These are phyloP conservation scores for Dipteronia dyeriana DNA, from an alignment of 345 rosid species.

Conservation along the genomic window DNA sequence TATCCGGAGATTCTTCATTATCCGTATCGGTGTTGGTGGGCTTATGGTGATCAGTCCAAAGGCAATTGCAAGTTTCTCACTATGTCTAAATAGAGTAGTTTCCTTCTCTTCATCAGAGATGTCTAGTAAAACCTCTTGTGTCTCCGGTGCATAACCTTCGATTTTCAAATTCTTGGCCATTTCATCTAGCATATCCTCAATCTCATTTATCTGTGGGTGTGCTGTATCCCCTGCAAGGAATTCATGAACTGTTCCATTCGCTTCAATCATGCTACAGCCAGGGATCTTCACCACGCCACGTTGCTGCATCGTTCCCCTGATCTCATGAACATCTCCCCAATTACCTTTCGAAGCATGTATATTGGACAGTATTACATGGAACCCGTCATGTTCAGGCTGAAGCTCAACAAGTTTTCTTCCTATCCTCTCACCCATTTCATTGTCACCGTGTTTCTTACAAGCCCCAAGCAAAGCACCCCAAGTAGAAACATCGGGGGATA, in stretches of 20 bases:
- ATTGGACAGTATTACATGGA: slow-evolving; percentile 55
- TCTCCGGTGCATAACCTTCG: slow-evolving; percentile 50
- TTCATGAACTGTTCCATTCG: slow-evolving; percentile 50
- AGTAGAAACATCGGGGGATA: slow-evolving; percentile 60
- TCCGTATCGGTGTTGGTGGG: slow-evolving; percentile 44
- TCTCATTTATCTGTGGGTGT: slow-evolving; percentile 41
- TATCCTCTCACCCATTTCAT: slow-evolving; percentile 56
- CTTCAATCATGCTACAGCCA: slow-evolving; percentile 60
- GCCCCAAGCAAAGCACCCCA: slow-evolving; percentile 77
- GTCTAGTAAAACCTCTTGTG: slow-evolving; percentile 45
- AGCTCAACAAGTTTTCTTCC: slow-evolving; percentile 61
- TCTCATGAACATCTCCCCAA: slow-evolving; percentile 54
- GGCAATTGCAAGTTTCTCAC: slow-evolving; percentile 62
- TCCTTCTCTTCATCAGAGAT: slow-evolving; percentile 63
- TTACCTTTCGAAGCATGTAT: slow-evolving; percentile 58
- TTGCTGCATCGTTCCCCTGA: slow-evolving; percentile 50
- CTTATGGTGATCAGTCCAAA: slow-evolving; percentile 43
- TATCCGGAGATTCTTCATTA: slow-evolving; percentile 51
- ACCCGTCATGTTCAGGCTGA: slow-evolving; percentile 64
- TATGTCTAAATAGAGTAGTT: slow-evolving; percentile 43
- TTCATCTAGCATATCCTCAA: slow-evolving; percentile 47
- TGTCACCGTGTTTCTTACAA: slow-evolving; percentile 49
- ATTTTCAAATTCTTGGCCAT: slow-evolving; percentile 40
- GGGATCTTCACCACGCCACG: slow-evolving; percentile 53
- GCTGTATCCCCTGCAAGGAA: slow-evolving; percentile 52